Evolutionary conservation across 768 basidiomycete species (phyloP), one percentile per base, ranked within the genome.

Genomic region (Naganishia friedmannii): DNA sequence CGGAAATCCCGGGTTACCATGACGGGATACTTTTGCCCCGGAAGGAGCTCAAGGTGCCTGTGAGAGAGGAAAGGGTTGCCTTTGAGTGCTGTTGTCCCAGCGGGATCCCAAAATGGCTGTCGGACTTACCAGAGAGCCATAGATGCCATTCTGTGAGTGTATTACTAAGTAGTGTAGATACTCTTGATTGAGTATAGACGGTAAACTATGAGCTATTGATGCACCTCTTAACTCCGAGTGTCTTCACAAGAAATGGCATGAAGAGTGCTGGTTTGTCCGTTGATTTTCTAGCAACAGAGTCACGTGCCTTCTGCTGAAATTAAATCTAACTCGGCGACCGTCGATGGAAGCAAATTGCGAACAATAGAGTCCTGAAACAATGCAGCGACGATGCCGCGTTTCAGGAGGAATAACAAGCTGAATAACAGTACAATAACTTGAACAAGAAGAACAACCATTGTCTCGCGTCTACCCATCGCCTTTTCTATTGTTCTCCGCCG

Each of bases 1-100:
- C 86, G 85, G 77, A 94, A 82, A 81, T 90, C 89, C 42, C 85
- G 85, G 67, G 86, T 85, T 69, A 89, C 86, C 28, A 84, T 77
- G 77, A 93, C 73, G 65, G 84, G 82, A 77, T 87, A 82, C 70
- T 85, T 81, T 74, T 89, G 54, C 39, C 70, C 71, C 29, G 65
- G 66, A 53, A 39, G 42, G 51, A 71, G 66, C 66, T 71, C 70
- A 34, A 71, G 70, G 28, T 71, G 70, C 70, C 70, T 68, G 13
- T 51, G 34, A 55, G 19, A 29, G 6, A 7, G 23, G 54, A 45
- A 68, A 28, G 39, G 56, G 8, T 32, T 57, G 56, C 48, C 48
- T 23, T 51, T 51, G 12, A 51, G n/a, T 51, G n/a, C 48, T 57
- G 56, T 57, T 2, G 15, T 7, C 31, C 9, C 31, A 39, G 19